Percentiles rank a stretch among this genome's conserved stretches.
These are phyloP conservation scores for Aspergillus luchuensis DNA, from an alignment of 2,329 filamentous ascomycete genomes.

Conservation along the genomic window DNA sequence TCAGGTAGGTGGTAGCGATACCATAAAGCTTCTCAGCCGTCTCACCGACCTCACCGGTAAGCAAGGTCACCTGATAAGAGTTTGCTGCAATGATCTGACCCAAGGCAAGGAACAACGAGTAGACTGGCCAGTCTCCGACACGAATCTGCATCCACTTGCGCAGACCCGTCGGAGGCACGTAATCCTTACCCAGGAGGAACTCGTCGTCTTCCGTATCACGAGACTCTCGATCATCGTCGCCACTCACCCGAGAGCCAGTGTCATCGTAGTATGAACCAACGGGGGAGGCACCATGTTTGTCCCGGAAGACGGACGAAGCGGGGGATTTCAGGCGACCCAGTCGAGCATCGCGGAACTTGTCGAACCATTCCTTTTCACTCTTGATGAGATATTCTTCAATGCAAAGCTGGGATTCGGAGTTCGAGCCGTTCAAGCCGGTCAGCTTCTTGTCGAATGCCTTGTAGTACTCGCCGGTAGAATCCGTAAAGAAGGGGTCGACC, in stretches of 20 bases:
- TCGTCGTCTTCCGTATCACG: conserved; percentile 48
- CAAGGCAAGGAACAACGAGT: conserved; percentile 61
- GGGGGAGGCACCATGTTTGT: conserved; percentile 36
- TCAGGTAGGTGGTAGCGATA: conserved; percentile 60
- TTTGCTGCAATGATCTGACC: conserved; percentile 65
- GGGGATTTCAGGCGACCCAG: conserved; percentile 52
- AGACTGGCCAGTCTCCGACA: conserved; percentile 64
- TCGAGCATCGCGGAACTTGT: conserved; percentile 58
- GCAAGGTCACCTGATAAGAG: conserved; percentile 67
- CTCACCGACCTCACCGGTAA: conserved; percentile 65
- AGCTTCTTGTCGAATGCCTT: conserved; percentile 60
- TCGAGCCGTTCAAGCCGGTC: conserved; percentile 56
- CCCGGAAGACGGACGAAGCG: conserved; percentile 32
- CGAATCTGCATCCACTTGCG: conserved; percentile 57
- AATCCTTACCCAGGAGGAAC: conserved; percentile 58
- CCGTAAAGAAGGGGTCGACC: conserved; percentile 67
- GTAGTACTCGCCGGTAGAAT: conserved; percentile 63
- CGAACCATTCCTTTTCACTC: conserved; percentile 68
- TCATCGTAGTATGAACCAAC: conserved; percentile 45
- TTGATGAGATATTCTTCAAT: conserved; percentile 66
- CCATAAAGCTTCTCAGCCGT: conserved; percentile 60
- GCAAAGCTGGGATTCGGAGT: conserved; percentile 60
- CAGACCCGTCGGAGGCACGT: conserved; percentile 57
- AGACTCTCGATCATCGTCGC: conserved; percentile 26
- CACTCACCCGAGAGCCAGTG: conserved; percentile 30